Percentiles rank a stretch among this genome's conserved stretches.
Evolutionary conservation across 208 protist species (phyloP).

Genomic region (Angomonas deanei): DNA sequence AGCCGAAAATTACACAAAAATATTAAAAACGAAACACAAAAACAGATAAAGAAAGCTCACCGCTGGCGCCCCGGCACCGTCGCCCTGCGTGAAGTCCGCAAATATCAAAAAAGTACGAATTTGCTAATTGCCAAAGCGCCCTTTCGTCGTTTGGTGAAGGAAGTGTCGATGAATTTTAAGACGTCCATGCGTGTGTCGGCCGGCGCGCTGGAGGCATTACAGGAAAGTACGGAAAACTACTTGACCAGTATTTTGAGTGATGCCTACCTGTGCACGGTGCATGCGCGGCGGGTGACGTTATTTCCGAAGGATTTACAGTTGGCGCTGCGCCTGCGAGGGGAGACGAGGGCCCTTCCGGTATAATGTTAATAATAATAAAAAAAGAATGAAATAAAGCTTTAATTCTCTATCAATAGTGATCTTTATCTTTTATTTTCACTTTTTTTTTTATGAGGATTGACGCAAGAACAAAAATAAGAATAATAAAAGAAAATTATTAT

Average conservation of each 20-base stretch:
- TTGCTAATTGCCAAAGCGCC: slow-evolving; percentile 98
- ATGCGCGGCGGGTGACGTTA: slow-evolving; percentile 98
- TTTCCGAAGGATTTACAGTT: slow-evolving; percentile 99
- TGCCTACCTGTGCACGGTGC: slow-evolving; percentile 97
- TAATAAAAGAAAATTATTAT: too few relatives aligned
- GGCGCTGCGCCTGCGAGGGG: slow-evolving; percentile 96
- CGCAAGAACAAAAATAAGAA: too few relatives aligned
- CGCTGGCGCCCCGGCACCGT: slow-evolving; percentile 98
- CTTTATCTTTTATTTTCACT: slow-evolving; percentile 6
- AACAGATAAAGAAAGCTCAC: slow-evolving; percentile 55
- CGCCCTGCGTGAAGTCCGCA: slow-evolving; percentile 98
- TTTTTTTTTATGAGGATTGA: background rate
- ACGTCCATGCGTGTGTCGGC: slow-evolving; percentile 70
- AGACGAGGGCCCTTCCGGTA: slow-evolving; percentile 22
- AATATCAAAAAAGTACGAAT: slow-evolving; percentile 98
- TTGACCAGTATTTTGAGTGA: slow-evolving; percentile 90
- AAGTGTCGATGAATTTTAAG: slow-evolving; percentile 96
- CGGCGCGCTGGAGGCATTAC: slow-evolving; percentile 84
- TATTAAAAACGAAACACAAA: slow-evolving; percentile 35
- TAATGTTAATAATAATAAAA: slow-evolving; percentile 14
- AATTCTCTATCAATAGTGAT: slow-evolving; percentile 2
- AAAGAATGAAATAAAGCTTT: too few relatives aligned
- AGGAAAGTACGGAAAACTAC: slow-evolving; percentile 98
- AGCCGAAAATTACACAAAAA: slow-evolving; percentile 70
- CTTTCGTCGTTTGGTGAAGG: slow-evolving; percentile 99